Evolutionary conservation across 2,329 filamentous ascomycete species (phyloP).

Genomic region (Endocalyx cinctus): DNA sequence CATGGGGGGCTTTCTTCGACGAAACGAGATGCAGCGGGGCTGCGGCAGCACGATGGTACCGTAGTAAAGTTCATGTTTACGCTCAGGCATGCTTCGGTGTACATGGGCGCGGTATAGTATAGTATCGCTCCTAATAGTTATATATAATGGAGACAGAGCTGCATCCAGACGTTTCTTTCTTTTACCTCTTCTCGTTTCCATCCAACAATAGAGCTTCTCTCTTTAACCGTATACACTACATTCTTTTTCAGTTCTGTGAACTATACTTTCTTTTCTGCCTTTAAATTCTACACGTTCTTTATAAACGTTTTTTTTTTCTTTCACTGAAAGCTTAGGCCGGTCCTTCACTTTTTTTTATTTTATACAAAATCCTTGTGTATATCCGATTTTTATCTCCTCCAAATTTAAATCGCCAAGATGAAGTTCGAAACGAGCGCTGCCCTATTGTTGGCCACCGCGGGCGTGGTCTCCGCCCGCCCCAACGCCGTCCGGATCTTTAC

Average conservation of each 20-base stretch:
- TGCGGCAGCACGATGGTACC: too few relatives aligned
- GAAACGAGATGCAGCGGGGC: too few relatives aligned
- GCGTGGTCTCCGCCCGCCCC: conserved; percentile 26
- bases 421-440: conserved; percentile 26
- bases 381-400: conserved; percentile 8
- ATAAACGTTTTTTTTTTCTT: conserved; percentile 13
- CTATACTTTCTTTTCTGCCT: conserved; percentile 14
- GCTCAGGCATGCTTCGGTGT: too few relatives aligned
- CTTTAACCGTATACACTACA: conserved; percentile 22
- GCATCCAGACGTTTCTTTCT: neutral
- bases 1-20: too few relatives aligned
- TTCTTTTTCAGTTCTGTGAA: conserved; percentile 27
- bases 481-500: conserved; percentile 20
- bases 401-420: conserved; percentile 21
- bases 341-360: conserved; percentile 18
- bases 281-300: conserved; percentile 21
- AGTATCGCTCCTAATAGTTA: too few relatives aligned
- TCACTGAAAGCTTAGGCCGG: conserved; percentile 18
- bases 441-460: conserved; percentile 23
- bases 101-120: too few relatives aligned
- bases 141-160: too few relatives aligned
- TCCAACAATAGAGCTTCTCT: conserved; percentile 23
- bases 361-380: conserved; percentile 12
- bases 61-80: too few relatives aligned
- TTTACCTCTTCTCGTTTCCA: conserved; percentile 5